A percentile compares a stretch with the other conserved stretches of the same genome.
These are phyloP conservation scores for Fomitopsis palustris DNA, from an alignment of 1,284 basidiomycete genomes.

Conservation along the genomic window DNA sequence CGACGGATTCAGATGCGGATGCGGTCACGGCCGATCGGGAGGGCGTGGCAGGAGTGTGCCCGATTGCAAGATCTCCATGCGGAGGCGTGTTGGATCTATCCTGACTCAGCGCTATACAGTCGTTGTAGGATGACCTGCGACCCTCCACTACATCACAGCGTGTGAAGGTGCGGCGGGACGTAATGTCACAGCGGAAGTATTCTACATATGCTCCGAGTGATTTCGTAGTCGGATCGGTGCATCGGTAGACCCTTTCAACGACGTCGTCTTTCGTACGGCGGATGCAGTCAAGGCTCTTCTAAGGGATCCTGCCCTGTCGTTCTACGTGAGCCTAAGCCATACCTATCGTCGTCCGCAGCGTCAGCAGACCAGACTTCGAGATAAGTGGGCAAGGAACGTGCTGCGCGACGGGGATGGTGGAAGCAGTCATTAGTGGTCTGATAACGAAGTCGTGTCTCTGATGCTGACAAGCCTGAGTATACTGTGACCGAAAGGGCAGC, in stretches of 20 bases:
- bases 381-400: constrained; percentile 1
- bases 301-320: neutral
- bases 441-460: neutral
- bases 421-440: neutral
- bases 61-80: neutral
- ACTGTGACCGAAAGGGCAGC: neutral
- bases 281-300: neutral
- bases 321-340: neutral
- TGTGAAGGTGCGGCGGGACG: neutral
- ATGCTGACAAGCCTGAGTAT: neutral
- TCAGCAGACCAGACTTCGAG: constrained; percentile 4
- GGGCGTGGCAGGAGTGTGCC: neutral
- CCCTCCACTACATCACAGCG: neutral
- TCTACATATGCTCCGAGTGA: neutral
- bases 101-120: neutral
- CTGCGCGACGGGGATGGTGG: neutral
- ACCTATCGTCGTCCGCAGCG: neutral
- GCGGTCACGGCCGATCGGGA: neutral
- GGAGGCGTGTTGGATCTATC: neutral
- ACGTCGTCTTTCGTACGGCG: neutral
- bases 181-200: neutral
- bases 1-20: neutral
- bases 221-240: neutral
- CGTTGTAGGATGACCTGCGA: neutral
- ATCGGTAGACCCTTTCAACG: neutral